A percentile compares a stretch with the other conserved stretches of the same genome.
phyloP scores from a whole-genome alignment of 23 red algal genomes.

The Gracilaria gracilis region DNA sequence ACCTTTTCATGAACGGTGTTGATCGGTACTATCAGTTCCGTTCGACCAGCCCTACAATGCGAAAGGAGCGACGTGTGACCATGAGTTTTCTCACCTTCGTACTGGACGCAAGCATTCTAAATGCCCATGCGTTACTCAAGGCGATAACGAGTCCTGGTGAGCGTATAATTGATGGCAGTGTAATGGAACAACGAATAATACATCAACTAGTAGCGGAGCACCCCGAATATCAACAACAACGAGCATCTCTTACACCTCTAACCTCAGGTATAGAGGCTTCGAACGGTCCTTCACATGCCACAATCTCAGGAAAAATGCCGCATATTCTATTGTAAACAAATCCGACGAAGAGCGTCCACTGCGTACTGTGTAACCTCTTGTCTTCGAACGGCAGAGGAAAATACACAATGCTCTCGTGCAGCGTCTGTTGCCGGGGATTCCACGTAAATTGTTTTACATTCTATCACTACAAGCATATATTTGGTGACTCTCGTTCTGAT shows the following conservation, averaged over 20 bases:
- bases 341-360: background rate
- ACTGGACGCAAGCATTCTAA: background rate
- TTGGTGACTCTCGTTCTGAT: too few relatives aligned
- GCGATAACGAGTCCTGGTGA: background rate
- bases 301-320: background rate
- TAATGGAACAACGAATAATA: background rate
- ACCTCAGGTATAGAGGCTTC: background rate
- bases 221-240: background rate
- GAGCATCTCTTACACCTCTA: background rate
- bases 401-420: background rate
- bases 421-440: background rate
- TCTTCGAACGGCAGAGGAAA: background rate
- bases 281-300: background rate
- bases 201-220: background rate
- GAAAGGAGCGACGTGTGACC: too few relatives aligned
- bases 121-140: background rate
- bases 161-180: background rate
- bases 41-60: background rate
- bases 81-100: too few relatives aligned
- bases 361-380: background rate
- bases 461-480: background rate
- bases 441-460: constrained; percentile 4
- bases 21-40: constrained; percentile 1
- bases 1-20: constrained; percentile 20
- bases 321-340: background rate